Evolutionary conservation across 2,329 filamentous ascomycete species (phyloP), one percentile per base, ranked within the genome.

Genomic region (Colletotrichum sp.): DNA sequence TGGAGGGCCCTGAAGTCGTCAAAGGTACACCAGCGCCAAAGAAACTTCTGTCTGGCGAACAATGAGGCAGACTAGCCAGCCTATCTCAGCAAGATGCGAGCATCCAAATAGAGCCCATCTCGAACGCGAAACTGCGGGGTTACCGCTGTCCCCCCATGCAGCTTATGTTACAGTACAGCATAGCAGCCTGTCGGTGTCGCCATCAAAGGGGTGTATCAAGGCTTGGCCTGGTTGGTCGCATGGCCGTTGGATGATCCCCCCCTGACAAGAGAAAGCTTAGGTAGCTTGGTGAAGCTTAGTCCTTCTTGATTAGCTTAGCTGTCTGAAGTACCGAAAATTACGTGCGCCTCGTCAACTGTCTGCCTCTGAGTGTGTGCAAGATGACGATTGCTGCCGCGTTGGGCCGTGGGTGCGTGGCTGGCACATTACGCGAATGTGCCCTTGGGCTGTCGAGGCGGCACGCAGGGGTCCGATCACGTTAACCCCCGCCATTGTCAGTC

Each of bases 221-320:
- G 34, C 61, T 38, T 61, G 26, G 59, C 38, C 28, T 74, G 14
- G 52, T 67, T 30, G 68, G 61, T 34, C 59, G 61, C 68, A 63
- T 52, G 68, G 62, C 69, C 62, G 24, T 56, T 52, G 28, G 48
- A 30, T 18, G 48, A 59, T 36, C 43, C 52, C 61, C 34, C 56
- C 61, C 55, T 71, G 61, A 32, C 36, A 30, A 28, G 32, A 70
- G 65, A 68, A 58, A 58, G 48, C 65, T 58, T 68, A 28, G 48
- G 18, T 43, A 61, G 69, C 26, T 69, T 74, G 66, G 43, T 21
- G 72, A 74, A 74, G 71, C 71, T 74, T 73, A 16, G 59, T 34
- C 14, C 21, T 43, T 5, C 24, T 48, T 48, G 4, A 10, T 7
- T 28, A 0, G 8, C 12, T 32, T 58, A 21, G 56, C 18, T 38